Evolutionary conservation across 192 early-diverging fungal species (phyloP).

Genomic region (Coemansia sp.): DNA sequence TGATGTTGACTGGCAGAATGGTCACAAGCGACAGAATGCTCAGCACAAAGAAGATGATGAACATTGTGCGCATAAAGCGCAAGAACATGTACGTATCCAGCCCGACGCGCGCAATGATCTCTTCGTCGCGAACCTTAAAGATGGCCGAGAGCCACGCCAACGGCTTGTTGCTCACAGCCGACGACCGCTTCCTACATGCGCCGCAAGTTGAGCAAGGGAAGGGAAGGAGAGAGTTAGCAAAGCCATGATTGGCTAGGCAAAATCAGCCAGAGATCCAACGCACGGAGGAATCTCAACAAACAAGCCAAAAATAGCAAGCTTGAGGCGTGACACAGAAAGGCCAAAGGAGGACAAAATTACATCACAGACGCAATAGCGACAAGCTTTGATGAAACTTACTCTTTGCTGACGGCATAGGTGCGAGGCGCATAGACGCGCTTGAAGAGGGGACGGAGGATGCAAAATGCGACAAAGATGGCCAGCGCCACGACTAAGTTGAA

Average conservation of each 20-base stretch:
- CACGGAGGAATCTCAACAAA: too few species aligned
- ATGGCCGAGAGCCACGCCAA: slow-evolving; percentile 65
- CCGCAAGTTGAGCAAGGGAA: too few species aligned
- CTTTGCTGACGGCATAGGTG: slow-evolving; percentile 63
- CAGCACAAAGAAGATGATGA: slow-evolving; percentile 67
- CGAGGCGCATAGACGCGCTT: slow-evolving; percentile 76
- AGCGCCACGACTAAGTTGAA: slow-evolving; percentile 69
- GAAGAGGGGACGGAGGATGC: slow-evolving; percentile 66
- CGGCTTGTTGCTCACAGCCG: slow-evolving; percentile 53
- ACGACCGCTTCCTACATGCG: slow-evolving; percentile 63
- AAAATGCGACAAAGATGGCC: slow-evolving; percentile 65
- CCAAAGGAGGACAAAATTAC: too few species aligned
- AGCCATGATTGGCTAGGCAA: too few species aligned
- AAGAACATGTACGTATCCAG: slow-evolving; percentile 84
- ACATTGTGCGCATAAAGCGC: slow-evolving; percentile 70
- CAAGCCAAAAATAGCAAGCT: too few species aligned
- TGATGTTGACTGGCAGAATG: slow-evolving; percentile 75
- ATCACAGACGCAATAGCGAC: too few species aligned
- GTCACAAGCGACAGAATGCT: slow-evolving; percentile 62
- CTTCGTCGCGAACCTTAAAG: slow-evolving; percentile 59
- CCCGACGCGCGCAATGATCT: slow-evolving; percentile 63
- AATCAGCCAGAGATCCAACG: too few species aligned
- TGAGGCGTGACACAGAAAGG: too few species aligned
- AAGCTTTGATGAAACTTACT: slow-evolving; percentile 7
- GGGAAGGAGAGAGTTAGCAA: too few species aligned